These are phyloP conservation scores for Podila epicladia DNA, from an alignment of 192 early-diverging fungal species.

Conservation along the genomic window DNA sequence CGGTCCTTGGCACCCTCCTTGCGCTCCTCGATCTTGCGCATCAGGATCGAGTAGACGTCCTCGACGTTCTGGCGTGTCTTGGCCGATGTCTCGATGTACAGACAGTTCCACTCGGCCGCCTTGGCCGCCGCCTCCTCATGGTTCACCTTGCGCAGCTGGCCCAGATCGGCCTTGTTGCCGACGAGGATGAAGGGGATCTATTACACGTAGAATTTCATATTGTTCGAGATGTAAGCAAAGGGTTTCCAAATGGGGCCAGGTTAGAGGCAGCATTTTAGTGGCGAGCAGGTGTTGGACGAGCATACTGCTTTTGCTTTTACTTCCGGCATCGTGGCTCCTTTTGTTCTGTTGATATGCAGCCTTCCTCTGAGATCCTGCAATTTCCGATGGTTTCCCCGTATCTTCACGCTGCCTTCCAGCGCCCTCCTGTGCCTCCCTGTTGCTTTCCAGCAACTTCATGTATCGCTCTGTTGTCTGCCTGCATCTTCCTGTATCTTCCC, in stretches of 20 bases:
- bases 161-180: conserved; percentile 82
- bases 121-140: conserved; percentile 63
- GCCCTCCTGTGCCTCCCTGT: neutral
- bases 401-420: neutral
- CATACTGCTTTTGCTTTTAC: neutral
- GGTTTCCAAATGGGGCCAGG: neutral
- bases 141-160: conserved; percentile 67
- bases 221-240: too few species aligned
- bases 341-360: too few species aligned
- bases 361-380: too few species aligned
- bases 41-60: conserved; percentile 76
- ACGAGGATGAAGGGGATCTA: conserved; percentile 83
- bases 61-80: conserved; percentile 86
- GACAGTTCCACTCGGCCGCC: conserved; percentile 75
- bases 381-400: neutral
- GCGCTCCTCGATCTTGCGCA: conserved; percentile 79
- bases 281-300: neutral
- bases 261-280: neutral
- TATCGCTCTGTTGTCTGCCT: too few species aligned
- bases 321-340: too few species aligned
- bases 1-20: conserved; percentile 64
- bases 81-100: conserved; percentile 78
- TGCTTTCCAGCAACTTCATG: neutral
- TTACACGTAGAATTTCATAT: neutral
- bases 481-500: neutral